These are phyloP conservation scores for Gossypium aridum DNA, from an alignment of 441 rosid species.

Conservation along the genomic window DNA sequence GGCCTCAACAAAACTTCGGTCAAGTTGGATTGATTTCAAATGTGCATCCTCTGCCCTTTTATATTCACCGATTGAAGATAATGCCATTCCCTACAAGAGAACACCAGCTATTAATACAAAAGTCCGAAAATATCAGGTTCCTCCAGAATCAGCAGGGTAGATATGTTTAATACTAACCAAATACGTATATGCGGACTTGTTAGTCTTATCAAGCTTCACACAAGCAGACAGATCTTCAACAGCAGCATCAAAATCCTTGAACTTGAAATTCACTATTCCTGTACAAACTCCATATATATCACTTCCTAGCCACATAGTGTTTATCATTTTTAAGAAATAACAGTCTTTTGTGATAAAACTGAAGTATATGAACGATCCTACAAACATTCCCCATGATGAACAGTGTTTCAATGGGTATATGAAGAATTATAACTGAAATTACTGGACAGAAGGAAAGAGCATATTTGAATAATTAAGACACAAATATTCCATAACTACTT, in stretches of 20 bases:
- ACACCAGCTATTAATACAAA: constrained; percentile 16
- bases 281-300: constrained; percentile 18
- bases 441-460: neutral
- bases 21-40: constrained; percentile 77
- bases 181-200: constrained; percentile 91
- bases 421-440: neutral
- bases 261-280: constrained; percentile 94
- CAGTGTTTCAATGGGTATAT: neutral
- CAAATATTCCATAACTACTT: neutral
- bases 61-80: constrained; percentile 79
- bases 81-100: constrained; percentile 66
- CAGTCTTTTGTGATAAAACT: neutral
- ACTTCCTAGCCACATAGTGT: neutral
- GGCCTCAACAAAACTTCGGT: constrained; percentile 75
- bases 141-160: constrained; percentile 14
- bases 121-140: constrained; percentile 9
- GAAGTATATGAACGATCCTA: neutral
- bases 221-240: constrained; percentile 80
- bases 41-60: constrained; percentile 84
- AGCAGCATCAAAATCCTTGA: constrained; percentile 86
- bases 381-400: neutral
- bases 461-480: neutral
- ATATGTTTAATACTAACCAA: constrained; percentile 47
- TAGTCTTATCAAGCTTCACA: constrained; percentile 75
- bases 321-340: neutral